A percentile compares a stretch with the other conserved stretches of the same genome.
These are phyloP conservation scores for Mucor racemosus DNA, from an alignment of 371 early-diverging fungal species.

Conservation along the genomic window DNA sequence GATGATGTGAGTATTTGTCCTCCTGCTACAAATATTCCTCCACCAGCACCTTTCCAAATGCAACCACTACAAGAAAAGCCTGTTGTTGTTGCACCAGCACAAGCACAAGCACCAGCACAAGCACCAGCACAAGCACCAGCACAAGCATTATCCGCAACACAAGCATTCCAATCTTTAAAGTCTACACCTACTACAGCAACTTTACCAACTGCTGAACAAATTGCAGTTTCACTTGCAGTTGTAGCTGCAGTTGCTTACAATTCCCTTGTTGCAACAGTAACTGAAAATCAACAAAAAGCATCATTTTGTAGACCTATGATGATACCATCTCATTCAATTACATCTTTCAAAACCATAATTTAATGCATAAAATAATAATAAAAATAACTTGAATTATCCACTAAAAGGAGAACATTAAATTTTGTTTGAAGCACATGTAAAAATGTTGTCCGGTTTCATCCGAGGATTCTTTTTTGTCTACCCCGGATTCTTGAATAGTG, in stretches of 20 bases:
- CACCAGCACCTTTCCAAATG: not conserved
- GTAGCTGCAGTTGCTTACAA: slow-evolving; percentile 22
- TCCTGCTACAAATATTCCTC: slow-evolving; percentile 8
- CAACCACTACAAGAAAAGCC: not conserved
- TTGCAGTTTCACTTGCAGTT: slow-evolving; percentile 14
- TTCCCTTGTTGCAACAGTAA: slow-evolving; percentile 14
- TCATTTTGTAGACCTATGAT: slow-evolving; percentile 30
- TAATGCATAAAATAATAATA: slow-evolving; percentile 14
- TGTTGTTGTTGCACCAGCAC: not conserved
- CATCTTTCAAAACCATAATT: slow-evolving; percentile 17
- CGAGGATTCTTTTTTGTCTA: not conserved
- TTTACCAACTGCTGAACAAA: slow-evolving; percentile 16
- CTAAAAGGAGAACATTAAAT: too few species aligned
- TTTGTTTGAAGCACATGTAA: not conserved
- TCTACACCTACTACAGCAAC: not conserved
- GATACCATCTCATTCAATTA: slow-evolving; percentile 22
- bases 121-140: not conserved
- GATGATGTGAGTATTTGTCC: slow-evolving; percentile 21
- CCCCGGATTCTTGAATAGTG: slow-evolving; percentile 3
- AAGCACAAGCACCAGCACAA: not conserved
- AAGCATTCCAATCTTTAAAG: not conserved
- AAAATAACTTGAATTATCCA: not conserved
- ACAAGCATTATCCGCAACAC: not conserved
- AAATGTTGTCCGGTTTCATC: slow-evolving; percentile 6
- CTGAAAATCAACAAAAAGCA: slow-evolving; percentile 3